Base-by-base conservation (phyloP, 1,284 basidiomycete species). In the Rhizoctonia solani region DNA sequence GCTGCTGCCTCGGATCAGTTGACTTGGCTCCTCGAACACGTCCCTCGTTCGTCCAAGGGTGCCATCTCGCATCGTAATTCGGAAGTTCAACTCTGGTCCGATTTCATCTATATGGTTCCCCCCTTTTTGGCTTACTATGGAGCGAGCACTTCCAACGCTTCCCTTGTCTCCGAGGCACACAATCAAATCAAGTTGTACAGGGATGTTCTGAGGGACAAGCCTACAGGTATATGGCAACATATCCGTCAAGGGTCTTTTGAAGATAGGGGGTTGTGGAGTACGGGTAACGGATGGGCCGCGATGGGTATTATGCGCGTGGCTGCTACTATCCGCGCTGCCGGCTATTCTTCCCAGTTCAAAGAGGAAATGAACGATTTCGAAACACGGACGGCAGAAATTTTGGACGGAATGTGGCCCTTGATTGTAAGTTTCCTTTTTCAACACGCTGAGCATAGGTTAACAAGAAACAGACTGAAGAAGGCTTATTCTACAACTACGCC, bases 401-500 rank as follows among this genome's bases (percentile, higher is more conserved):
- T 93, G 65, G 75, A 74, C n/a, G 90, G 80, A 4, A 87, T 92
- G 77, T 93, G 88, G 74, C 72, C 77, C 1, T 72, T 83, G 67
- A 77, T 87, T 3, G 87, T 81, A 29, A 52, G 72, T 66, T 21
- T 19, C 9, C 23, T n/a, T 25, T 3, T 27, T 41, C 14, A 21
- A 16, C 19, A 2, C 50, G 32, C 19, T 4, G 27, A n/a, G 23
- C 25, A n/a, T 23, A 27, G 5, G 39, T 42, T 66, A 32, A 75
- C 74, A 14, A 42, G 44, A 29, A n/a, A 23, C 46, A 53, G 19
- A 29, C 49, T 41, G 68, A 63, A 50, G 25, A 32, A 11, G n/a
- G 56, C 39, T 77, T 92, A 5, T 87, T 95, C 74, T 80, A 81
- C 52, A 95, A 95, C 77, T 95, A 95, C 75, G 83, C 87, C 19